Evolutionary conservation across 108 stramenopile genomes (phyloP), one percentile per base, ranked within the genome.

Genomic region (Nitzschia putrida): DNA sequence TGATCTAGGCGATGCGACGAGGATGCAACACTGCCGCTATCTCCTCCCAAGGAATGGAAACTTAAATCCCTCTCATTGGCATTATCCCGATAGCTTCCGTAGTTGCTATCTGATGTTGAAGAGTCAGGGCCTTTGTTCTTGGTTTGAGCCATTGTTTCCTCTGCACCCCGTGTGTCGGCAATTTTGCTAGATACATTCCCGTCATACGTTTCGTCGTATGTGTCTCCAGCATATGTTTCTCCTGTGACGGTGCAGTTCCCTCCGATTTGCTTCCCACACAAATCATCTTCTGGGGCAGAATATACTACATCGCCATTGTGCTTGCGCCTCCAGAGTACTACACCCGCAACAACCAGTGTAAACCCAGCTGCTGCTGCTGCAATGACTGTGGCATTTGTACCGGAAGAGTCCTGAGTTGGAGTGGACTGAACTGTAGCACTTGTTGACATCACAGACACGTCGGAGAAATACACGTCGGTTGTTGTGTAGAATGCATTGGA

Each of bases 171-270:
- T 4, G 3, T 4, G 29, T 34, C 4, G 29, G 29, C 1, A 34
- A 34, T 34, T 34, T 34, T n/a, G n/a, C n/a, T 34, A 34, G 29
- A 34, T 4, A 4, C 29, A 34, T 34, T 34, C 29, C 29, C 29
- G 4, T 34, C 29, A 34, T 34, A 18, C 29, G 66, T 68, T 10
- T 54, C 51, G 23, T 57, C 56, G 42, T 50, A 41, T 10, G 55
- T 73, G 21, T 73, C 72, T 8, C 64, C 64, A 20, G 64, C 23
- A 43, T 44, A 74, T 21, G 74, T 74, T 34, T 74, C 74, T 25
- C 74, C 74, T 2, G 74, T 58, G 25, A 74, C 43, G 21, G 74
- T 74, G 20, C 42, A 24, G 10, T 57, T 58, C 7, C 74, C 57
- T 20, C 61, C 24, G 39, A 29, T 18, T 12, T 8, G 23, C 8